Evolutionary conservation across 23 red algal genomes (phyloP), one percentile per base, ranked within the genome.

Genomic region (Chondrus crispus): DNA sequence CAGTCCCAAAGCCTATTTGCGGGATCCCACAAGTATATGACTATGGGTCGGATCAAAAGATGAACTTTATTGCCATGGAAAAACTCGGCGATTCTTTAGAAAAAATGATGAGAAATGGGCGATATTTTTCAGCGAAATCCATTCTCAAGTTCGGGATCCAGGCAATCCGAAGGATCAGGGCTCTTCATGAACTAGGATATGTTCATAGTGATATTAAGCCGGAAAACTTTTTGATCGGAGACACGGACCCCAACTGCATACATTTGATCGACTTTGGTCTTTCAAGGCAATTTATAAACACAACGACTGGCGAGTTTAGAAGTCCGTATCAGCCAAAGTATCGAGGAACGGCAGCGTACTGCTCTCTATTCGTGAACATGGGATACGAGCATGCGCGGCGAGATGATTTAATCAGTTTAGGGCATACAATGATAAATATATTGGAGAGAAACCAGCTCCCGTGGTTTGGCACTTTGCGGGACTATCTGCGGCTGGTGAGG

Each of bases 331-430:
- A n/a, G n/a, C n/a, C n/a, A n/a, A n/a, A n/a, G n/a, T n/a, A n/a
- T n/a, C n/a, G n/a, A n/a, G 84, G 84, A 16, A 88, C 84, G 47
- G 84, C 84, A 26, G 45, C 64, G 64, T 88, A 88, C 70, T 62
- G 64, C 6, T 88, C 84, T 46, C 48, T 88, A 13, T 46, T 26
- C 62, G 75, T 68, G 46, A 44, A 89, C 37, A 46, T 79, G 68
- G 72, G 87, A 1, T 38, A 80, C 4, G 87, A 80, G 24, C 87
- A 90, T 30, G 50, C 73, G 73, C 52, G 87, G 30, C 4, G 73
- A 22, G 87, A 90, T 37, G 87, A 90, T n/a, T 30, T 90, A 6
- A 73, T 80, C 40, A 80, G 71, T n/a, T 54, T 90, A 38, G 72
- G 72, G 14, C 80, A 90, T 50, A 54, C 68, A 62, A 39, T 90